phyloP scores from a whole-genome alignment of 2,329 filamentous ascomycete genomes.

The Cordyceps cicadae region DNA sequence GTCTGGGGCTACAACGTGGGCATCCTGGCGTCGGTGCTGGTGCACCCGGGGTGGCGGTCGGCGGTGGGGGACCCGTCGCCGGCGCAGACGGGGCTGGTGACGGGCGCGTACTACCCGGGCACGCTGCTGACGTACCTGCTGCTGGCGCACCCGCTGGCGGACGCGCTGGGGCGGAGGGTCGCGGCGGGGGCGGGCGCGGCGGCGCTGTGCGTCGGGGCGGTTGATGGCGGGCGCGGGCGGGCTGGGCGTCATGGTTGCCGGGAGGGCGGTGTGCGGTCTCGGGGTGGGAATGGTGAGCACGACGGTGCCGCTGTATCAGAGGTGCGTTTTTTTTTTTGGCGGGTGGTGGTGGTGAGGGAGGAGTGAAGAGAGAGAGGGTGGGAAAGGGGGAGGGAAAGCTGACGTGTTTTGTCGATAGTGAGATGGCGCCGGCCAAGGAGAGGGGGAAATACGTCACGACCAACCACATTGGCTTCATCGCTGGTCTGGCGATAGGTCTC shows the following conservation, averaged over 20 bases:
- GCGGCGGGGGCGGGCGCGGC: constrained; percentile 40
- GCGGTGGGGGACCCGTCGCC: constrained; percentile 37
- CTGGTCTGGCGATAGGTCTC: constrained; percentile 44
- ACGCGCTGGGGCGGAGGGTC: constrained; percentile 42
- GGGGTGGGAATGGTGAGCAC: constrained; percentile 49
- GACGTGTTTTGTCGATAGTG: constrained; percentile 26
- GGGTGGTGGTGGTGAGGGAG: background rate
- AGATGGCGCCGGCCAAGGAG: constrained; percentile 44
- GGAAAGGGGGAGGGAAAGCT: background rate
- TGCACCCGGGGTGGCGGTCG: constrained; percentile 45
- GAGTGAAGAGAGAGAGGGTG: too few species aligned
- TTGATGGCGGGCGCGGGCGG: constrained; percentile 37
- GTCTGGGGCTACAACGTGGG: constrained; percentile 54
- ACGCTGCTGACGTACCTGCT: constrained; percentile 48
- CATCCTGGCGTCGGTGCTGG: constrained; percentile 47
- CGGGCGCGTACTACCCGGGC: constrained; percentile 49
- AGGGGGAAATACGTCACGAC: constrained; percentile 49
- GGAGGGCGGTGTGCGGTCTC: constrained; percentile 43
- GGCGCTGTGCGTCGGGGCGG: constrained; percentile 39
- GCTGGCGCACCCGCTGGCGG: constrained; percentile 42
- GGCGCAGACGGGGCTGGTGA: constrained; percentile 42
- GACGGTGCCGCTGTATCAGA: constrained; percentile 50
- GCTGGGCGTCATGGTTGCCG: constrained; percentile 40
- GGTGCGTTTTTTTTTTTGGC: too few species aligned
- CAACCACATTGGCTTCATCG: constrained; percentile 51